Evolutionary conservation across 371 early-diverging fungal genomes (phyloP).

Genomic region (Fennellomyces sp.): DNA sequence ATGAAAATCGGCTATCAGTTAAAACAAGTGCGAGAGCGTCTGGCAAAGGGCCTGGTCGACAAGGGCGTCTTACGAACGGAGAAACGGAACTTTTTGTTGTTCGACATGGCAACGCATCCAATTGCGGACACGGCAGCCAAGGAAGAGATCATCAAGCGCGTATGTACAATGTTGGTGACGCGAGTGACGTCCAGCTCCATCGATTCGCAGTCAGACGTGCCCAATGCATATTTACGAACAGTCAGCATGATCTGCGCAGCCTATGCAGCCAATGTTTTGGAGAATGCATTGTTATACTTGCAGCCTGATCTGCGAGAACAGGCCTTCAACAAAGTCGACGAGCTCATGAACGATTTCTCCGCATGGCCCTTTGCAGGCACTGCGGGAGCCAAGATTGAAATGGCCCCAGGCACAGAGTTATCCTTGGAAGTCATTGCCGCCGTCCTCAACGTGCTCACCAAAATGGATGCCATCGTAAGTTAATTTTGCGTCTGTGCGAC

Average conservation of each 20-base stretch:
- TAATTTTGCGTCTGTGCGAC: too few relatives aligned
- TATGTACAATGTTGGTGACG: conserved; percentile 74
- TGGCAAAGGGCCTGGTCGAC: conserved; percentile 96
- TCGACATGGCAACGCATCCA: conserved; percentile 96
- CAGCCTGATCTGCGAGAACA: conserved; percentile 86
- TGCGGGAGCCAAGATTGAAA: conserved; percentile 59
- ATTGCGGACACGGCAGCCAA: conserved; percentile 86
- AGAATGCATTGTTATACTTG: conserved; percentile 87
- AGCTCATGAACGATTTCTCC: conserved; percentile 85
- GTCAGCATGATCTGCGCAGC: conserved; percentile 95
- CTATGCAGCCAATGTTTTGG: conserved; percentile 94
- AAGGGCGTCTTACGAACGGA: conserved; percentile 97
- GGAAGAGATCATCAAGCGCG: conserved; percentile 81
- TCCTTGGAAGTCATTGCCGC: conserved; percentile 75
- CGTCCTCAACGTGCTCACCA: conserved; percentile 81
- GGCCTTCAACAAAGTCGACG: conserved; percentile 88
- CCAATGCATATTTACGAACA: conserved; percentile 65
- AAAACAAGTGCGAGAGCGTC: conserved; percentile 95
- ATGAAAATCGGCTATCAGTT: conserved; percentile 95
- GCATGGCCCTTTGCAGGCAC: conserved; percentile 72
- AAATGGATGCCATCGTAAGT: conserved; percentile 88
- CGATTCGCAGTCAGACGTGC: conserved; percentile 45
- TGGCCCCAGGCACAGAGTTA: conserved; percentile 56
- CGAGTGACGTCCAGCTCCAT: conserved; percentile 46
- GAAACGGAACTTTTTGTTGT: conserved; percentile 91